These are phyloP conservation scores for Stemphylium vesicarium DNA, from an alignment of 2,329 filamentous ascomycete genomes.

Conservation along the genomic window DNA sequence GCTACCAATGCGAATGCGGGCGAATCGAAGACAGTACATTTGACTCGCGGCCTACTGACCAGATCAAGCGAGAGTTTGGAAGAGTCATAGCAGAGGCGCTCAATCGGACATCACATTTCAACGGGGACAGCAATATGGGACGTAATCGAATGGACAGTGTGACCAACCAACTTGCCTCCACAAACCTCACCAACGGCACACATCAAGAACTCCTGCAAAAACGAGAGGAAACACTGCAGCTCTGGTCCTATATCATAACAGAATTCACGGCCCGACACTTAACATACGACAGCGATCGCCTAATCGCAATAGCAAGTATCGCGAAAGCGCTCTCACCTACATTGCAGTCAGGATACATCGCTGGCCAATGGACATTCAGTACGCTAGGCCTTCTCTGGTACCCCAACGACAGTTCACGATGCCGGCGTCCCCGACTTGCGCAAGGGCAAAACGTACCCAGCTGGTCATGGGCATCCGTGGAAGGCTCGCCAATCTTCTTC, in stretches of 20 bases:
- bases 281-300: slow-evolving; percentile 42
- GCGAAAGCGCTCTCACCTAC: slow-evolving; percentile 35
- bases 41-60: slow-evolving; percentile 43
- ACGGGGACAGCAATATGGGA: slow-evolving; percentile 16
- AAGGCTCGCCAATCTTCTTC: slow-evolving; percentile 46
- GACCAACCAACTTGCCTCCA: slow-evolving; percentile 37
- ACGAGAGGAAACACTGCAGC: slow-evolving; percentile 40
- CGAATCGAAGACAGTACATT: slow-evolving; percentile 39
- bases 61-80: slow-evolving; percentile 44
- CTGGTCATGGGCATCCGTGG: slow-evolving; percentile 47
- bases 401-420: slow-evolving; percentile 37
- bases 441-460: slow-evolving; percentile 36
- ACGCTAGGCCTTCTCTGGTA: slow-evolving; percentile 46
- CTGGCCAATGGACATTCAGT: slow-evolving; percentile 47
- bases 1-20: slow-evolving; percentile 46
- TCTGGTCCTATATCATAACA: slow-evolving; percentile 46
- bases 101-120: slow-evolving; percentile 11
- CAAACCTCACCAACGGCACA: slow-evolving; percentile 30
- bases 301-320: slow-evolving; percentile 41
- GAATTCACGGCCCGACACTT: slow-evolving; percentile 45
- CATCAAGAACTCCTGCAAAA: slow-evolving; percentile 21
- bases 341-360: slow-evolving; percentile 43
- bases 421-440: slow-evolving; percentile 29
- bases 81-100: slow-evolving; percentile 29
- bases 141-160: slow-evolving; percentile 34